Evolutionary conservation across 768 basidiomycete genomes (phyloP).

Genomic region (Tephrocybe rancida): DNA sequence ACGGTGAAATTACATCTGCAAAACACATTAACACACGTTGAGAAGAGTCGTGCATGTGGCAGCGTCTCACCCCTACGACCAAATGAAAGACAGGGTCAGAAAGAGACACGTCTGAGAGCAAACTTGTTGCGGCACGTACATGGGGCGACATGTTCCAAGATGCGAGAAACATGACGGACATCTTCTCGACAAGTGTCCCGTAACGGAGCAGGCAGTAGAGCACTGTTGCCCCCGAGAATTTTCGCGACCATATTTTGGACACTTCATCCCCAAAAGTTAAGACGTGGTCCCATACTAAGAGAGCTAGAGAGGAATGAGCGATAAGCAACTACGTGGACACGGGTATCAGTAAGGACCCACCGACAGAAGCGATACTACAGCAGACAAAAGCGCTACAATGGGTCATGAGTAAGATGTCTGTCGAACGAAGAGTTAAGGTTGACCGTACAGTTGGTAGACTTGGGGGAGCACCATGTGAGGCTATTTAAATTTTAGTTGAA

Average conservation of each 20-base stretch:
- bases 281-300: constrained; percentile 29
- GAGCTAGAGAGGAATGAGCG: constrained; percentile 16
- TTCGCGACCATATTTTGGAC: constrained; percentile 26
- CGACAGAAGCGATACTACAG: background rate
- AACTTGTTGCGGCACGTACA: constrained; percentile 25
- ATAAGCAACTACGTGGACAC: background rate
- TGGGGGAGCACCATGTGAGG: too few relatives aligned
- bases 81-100: background rate
- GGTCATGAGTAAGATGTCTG: too few relatives aligned
- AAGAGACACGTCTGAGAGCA: background rate
- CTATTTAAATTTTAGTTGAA: too few relatives aligned
- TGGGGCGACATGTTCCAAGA: constrained; percentile 31
- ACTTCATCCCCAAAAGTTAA: constrained; percentile 28
- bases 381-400: background rate
- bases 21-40: background rate
- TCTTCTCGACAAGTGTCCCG: constrained; percentile 30
- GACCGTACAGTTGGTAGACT: too few relatives aligned
- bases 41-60: too few relatives aligned
- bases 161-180: constrained; percentile 27
- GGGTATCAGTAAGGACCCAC: background rate
- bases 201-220: constrained; percentile 29
- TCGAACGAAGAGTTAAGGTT: too few relatives aligned
- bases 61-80: background rate
- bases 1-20: constrained; percentile 30
- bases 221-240: constrained; percentile 26